A percentile compares a stretch with the other conserved stretches of the same genome.
Conservation (phyloP, 2,329 filamentous ascomycete species). For the Aspergillus tubingensis region DNA sequence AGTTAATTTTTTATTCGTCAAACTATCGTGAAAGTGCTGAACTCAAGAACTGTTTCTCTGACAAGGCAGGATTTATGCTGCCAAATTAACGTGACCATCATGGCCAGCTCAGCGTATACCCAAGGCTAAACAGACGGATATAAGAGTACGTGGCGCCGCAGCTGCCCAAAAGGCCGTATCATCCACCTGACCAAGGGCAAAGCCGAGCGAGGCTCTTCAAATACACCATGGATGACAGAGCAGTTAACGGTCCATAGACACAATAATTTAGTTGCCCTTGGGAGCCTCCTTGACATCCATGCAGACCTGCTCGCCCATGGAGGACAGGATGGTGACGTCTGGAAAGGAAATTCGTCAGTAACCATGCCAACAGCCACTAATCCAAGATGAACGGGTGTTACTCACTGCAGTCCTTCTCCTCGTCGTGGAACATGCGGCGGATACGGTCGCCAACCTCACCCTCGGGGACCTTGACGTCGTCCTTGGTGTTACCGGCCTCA, state of each 20-base stretch:
- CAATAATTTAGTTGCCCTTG: constrained; percentile 28
- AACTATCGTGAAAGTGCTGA: constrained; percentile 41
- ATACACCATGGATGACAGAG: constrained; percentile 35
- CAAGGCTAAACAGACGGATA: constrained; percentile 32
- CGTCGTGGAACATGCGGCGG: constrained; percentile 71
- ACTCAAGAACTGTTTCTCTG: constrained; percentile 37
- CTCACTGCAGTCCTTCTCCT: constrained; percentile 95
- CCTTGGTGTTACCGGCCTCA: constrained; percentile 83
- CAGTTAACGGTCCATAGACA: constrained; percentile 26
- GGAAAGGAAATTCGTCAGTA: background rate
- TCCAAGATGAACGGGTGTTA: constrained; percentile 25
- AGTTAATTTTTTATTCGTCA: constrained; percentile 38
- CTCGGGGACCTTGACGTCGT: constrained; percentile 92
- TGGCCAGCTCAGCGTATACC: constrained; percentile 37
- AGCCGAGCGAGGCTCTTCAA: constrained; percentile 29
- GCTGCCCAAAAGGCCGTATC: constrained; percentile 31
- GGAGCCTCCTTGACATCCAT: constrained; percentile 94
- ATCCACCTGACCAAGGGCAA: constrained; percentile 31
- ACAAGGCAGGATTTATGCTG: constrained; percentile 34
- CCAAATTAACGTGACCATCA: constrained; percentile 38
- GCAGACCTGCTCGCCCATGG: constrained; percentile 93
- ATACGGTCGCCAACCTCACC: constrained; percentile 88
- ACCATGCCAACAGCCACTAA: background rate
- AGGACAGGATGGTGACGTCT: constrained; percentile 90
- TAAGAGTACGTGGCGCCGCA: constrained; percentile 26